A percentile compares a stretch with the other conserved stretches of the same genome.
Evolutionary conservation across 2,329 filamentous ascomycete genomes (phyloP).

Genomic region (Botrytis hyacinthi): DNA sequence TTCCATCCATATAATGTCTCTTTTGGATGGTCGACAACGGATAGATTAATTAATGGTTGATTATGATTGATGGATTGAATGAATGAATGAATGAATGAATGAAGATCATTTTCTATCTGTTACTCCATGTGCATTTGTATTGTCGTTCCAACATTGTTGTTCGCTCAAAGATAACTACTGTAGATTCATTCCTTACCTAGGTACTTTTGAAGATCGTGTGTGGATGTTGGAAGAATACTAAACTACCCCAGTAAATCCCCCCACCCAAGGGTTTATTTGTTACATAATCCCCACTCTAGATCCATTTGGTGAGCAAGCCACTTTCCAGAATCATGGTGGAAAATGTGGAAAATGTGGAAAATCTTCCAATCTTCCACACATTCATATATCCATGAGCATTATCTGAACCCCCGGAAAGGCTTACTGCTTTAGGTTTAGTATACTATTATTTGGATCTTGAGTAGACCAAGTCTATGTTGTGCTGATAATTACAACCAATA

Average conservation of each 20-base stretch:
- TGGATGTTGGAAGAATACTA: neutral
- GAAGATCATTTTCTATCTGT: neutral
- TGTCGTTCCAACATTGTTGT: neutral
- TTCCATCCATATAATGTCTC: neutral
- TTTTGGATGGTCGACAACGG: neutral
- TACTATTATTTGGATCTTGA: neutral
- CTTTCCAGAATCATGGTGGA: constrained; percentile 13
- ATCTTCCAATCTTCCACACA: neutral
- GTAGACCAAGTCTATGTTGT: neutral
- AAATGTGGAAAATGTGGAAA: neutral
- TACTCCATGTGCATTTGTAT: neutral
- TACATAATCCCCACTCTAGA: constrained; percentile 4
- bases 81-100: neutral
- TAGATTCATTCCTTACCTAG: neutral
- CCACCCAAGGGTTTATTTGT: neutral
- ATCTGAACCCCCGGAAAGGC: neutral
- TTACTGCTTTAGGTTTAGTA: neutral
- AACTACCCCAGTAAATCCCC: too few species aligned
- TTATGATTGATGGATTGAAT: neutral
- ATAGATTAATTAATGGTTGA: neutral
- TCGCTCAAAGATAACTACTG: neutral
- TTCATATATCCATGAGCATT: neutral
- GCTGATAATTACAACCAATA: neutral
- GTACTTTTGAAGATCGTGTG: neutral
- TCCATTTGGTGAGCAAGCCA: constrained; percentile 2